Base-by-base conservation (phyloP, 805 yeast genomes). In the Lachancea kluyveri region DNA sequence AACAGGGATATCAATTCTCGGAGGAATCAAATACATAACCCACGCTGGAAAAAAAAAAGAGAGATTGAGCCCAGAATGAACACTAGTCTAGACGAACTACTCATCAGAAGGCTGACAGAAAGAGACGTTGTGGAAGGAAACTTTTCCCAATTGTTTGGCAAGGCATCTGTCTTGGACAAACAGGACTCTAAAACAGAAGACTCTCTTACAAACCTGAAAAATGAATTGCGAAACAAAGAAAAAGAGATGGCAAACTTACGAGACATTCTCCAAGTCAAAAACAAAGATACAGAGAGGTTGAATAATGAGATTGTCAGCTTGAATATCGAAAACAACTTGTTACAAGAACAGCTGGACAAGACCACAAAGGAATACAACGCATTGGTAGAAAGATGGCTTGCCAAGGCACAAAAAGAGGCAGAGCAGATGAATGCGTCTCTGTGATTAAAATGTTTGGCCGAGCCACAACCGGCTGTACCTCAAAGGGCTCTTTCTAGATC, bases 261-360 rank as follows among this genome's bases (percentile, higher is more conserved):
- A 15, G 49, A 46, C 9, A 42, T 53, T n/a, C 41, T 59, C n/a
- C 40, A 41, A 1, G 56, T 67, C 17, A 77, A 76, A 52, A 68
- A 75, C 31, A 68, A 68, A 42, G 67, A 77, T 4, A 67, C 77
- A 12, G 82, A 74, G 38, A 59, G 68, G 19, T 53, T 79, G 25
- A 79, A 78, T 37, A 88, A 84, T 47, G 92, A 83, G 46, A 60
- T 78, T 17, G 61, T 83, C 12, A 68, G 77, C 1, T 47, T 67
- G 38, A 71, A 74, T 31, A 75, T 84, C 24, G 87, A 79, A 47
- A 61, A 57, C 33, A 65, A 64, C 34, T 28, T 64, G 5, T 37
- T 65, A 12, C 48, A 52, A 23, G 56, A 50, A 14, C 54, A 52
- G 28, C 54, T 68, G 6, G 46, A 44, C 3, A 49, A 54, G 17